phyloP scores from a whole-genome alignment of 805 yeast species.

The Candida cerambycidarum region DNA sequence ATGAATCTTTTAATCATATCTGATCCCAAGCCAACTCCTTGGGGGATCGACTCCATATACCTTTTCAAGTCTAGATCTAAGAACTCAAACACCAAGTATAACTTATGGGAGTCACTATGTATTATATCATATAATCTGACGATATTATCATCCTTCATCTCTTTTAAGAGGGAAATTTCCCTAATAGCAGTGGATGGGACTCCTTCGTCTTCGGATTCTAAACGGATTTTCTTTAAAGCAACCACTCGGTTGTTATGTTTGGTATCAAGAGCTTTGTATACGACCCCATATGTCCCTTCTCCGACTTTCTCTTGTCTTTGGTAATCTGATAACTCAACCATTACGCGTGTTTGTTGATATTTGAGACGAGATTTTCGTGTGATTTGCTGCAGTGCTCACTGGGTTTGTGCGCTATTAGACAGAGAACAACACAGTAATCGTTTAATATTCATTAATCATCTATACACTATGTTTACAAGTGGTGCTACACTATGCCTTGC shows the following conservation, averaged over 20 bases:
- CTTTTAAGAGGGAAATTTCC: slow-evolving; percentile 92
- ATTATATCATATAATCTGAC: slow-evolving; percentile 91
- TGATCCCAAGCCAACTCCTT: slow-evolving; percentile 85
- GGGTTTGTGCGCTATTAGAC: too few relatives aligned
- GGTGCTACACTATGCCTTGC: too few relatives aligned
- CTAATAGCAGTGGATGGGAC: slow-evolving; percentile 98
- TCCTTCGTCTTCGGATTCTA: slow-evolving; percentile 97
- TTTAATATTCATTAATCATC: slow-evolving; percentile 6
- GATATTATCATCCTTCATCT: slow-evolving; percentile 89
- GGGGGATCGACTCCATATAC: slow-evolving; percentile 94
- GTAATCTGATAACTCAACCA: slow-evolving; percentile 89
- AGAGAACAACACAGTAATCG: too few relatives aligned
- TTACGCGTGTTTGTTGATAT: slow-evolving; percentile 22
- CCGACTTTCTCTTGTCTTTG: slow-evolving; percentile 96
- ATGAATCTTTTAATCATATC: slow-evolving; percentile 90
- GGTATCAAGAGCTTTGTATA: slow-evolving; percentile 90
- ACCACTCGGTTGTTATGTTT: slow-evolving; percentile 91
- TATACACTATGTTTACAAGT: too few relatives aligned
- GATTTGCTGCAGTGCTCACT: too few relatives aligned
- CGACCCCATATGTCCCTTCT: slow-evolving; percentile 98
- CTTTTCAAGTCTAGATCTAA: slow-evolving; percentile 92
- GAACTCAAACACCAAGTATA: slow-evolving; percentile 90
- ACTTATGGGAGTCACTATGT: slow-evolving; percentile 89
- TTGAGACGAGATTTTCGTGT: not conserved
- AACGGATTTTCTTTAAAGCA: slow-evolving; percentile 90